Conservation (phyloP, 1,284 basidiomycete genomes). For the Boletus mariae region DNA sequence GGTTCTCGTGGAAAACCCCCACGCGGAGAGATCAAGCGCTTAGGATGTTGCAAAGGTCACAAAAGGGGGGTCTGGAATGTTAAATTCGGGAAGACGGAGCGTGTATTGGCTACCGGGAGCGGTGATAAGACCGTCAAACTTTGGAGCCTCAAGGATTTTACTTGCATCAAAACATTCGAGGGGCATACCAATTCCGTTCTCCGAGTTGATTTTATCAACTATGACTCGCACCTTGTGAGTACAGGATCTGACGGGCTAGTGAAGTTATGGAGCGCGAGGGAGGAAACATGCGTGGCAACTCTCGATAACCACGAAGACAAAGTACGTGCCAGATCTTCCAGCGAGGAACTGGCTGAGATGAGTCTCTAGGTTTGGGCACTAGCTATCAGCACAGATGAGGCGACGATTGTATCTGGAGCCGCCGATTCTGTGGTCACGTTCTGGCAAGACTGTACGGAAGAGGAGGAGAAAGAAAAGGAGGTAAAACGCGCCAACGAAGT, state of each 20-base stretch:
- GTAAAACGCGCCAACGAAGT: constrained; percentile 67
- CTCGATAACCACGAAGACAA: constrained; percentile 97
- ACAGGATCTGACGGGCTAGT: constrained; percentile 91
- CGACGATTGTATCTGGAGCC: constrained; percentile 84
- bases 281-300: constrained; percentile 85
- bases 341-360: constrained; percentile 2
- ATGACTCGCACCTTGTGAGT: constrained; percentile 84
- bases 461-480: constrained; percentile 73
- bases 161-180: constrained; percentile 93
- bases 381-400: constrained; percentile 73
- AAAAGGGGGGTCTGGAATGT: constrained; percentile 97
- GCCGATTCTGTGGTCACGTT: constrained; percentile 93
- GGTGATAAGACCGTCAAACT: constrained; percentile 93
- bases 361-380: constrained; percentile 84
- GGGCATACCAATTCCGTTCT: constrained; percentile 98
- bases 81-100: constrained; percentile 80
- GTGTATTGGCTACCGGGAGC: constrained; percentile 87
- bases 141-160: constrained; percentile 91
- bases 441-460: constrained; percentile 91
- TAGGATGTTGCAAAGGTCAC: constrained; percentile 93
- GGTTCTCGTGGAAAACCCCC: constrained; percentile 41
- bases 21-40: constrained; percentile 67
- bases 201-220: constrained; percentile 83
- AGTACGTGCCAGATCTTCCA: constrained; percentile 41
- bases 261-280: constrained; percentile 91